Evolutionary conservation across 1,139 yeast genomes (phyloP), one percentile per base, ranked within the genome.

Genomic region (Saccharomyces hybrid): DNA sequence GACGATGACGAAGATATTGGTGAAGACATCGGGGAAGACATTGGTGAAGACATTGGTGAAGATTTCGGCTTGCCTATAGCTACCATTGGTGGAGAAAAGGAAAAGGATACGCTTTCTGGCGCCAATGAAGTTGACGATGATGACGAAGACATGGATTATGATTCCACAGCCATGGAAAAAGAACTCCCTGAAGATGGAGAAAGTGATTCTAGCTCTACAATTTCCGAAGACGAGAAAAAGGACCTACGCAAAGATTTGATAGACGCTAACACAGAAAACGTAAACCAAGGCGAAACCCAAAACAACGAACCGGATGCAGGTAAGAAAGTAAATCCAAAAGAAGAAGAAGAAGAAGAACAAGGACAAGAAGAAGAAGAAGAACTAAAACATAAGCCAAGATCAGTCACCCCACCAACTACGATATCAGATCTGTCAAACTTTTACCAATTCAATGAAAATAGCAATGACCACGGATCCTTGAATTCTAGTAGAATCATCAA

Each of bases 391-490:
- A 75, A 59, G 56, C 61, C 51, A 71, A 54, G 74, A 23, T 60
- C 71, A 6, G 64, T 67, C 53, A 69, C 57, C 61, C 63, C 82
- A 0, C 82, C 82, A 4, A 78, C 79, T 7, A 73, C 79, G 0
- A 72, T 79, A 1, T 75, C 78, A 6, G 82, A 78, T 54, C 75
- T 75, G 46, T 65, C 70, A 4, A 73, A 74, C 31, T 82, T 78
- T 61, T 81, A 76, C 65, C 76, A 73, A 54, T 68, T 81, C 50
- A 79, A 81, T 64, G 88, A 83, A 70, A 58, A 72, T 52, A 54
- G 71, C 50, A 64, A 78, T 58, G 86, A 82, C 67, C 73, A 78
- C 63, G 89, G 91, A 49, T 72, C 88, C 56, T 86, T 81, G 65
- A 67, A 72, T 3, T 79, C 84, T 9, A 73, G 63, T 6, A 76